Evolutionary conservation across 2,329 filamentous ascomycete species (phyloP).

Genomic region (Orbilia quercus): DNA sequence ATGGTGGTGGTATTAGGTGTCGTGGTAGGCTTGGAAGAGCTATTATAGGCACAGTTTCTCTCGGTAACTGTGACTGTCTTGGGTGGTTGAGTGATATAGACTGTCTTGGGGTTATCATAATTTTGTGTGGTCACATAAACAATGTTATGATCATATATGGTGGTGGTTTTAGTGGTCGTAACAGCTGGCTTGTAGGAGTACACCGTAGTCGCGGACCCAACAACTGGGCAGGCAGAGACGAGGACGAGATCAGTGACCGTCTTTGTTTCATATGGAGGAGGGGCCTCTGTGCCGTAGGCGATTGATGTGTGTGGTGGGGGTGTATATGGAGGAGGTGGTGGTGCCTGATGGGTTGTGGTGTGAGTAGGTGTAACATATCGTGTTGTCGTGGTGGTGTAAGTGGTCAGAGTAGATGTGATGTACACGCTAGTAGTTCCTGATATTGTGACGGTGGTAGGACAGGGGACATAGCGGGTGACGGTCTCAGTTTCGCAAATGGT

Average conservation of each 20-base stretch:
- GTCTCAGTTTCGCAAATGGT: slow-evolving; percentile 42
- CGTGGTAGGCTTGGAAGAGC: slow-evolving; percentile 7
- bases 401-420: slow-evolving; percentile 58
- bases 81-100: slow-evolving; percentile 47
- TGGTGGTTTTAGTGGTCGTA: slow-evolving; percentile 17
- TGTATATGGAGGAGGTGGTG: slow-evolving; percentile 55
- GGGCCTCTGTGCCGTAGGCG: slow-evolving; percentile 45
- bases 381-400: slow-evolving; percentile 60
- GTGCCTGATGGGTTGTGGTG: slow-evolving; percentile 60
- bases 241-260: slow-evolving; percentile 38
- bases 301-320: slow-evolving; percentile 57
- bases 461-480: slow-evolving; percentile 41
- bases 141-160: slow-evolving; percentile 3
- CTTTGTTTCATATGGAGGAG: slow-evolving; percentile 16
- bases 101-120: slow-evolving; percentile 20
- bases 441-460: slow-evolving; percentile 50
- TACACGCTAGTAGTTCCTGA: slow-evolving; percentile 57
- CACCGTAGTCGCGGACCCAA: slow-evolving; percentile 31
- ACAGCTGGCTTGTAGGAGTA: slow-evolving; percentile 12
- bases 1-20: slow-evolving; percentile 4
- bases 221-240: slow-evolving; percentile 36
- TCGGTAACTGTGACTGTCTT: slow-evolving; percentile 48
- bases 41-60: slow-evolving; percentile 1
- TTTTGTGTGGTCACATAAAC: slow-evolving; percentile 6
- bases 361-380: slow-evolving; percentile 63